phyloP scores from a whole-genome alignment of 2,329 filamentous ascomycete genomes.

The Scytalidium lignicola region DNA sequence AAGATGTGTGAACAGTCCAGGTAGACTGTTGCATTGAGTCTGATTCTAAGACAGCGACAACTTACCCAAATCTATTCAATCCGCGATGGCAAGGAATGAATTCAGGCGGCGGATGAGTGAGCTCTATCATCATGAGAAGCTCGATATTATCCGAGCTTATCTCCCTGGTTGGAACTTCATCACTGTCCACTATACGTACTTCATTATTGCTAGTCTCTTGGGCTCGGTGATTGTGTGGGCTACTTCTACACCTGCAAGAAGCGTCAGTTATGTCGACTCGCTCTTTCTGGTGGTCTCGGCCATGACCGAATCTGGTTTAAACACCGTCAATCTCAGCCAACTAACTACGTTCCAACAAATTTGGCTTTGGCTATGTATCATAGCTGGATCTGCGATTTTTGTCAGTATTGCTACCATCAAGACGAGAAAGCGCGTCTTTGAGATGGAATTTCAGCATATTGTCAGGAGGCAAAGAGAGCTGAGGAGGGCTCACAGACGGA shows the following conservation, averaged over 20 bases:
- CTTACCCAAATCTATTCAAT: not conserved
- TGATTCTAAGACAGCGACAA: not conserved
- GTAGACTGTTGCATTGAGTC: not conserved
- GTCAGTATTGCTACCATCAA: slow-evolving; percentile 60
- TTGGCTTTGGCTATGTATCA: slow-evolving; percentile 58
- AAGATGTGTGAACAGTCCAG: not conserved
- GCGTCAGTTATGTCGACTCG: slow-evolving; percentile 57
- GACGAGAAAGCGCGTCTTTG: slow-evolving; percentile 56
- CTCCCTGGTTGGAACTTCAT: slow-evolving; percentile 49
- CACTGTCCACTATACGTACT: slow-evolving; percentile 63
- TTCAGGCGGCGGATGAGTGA: not conserved
- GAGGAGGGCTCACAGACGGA: slow-evolving; percentile 6
- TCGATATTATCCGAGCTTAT: slow-evolving; percentile 2
- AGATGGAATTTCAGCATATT: slow-evolving; percentile 52
- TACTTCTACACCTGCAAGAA: slow-evolving; percentile 43
- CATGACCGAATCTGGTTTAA: slow-evolving; percentile 63
- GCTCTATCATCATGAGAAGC: not conserved
- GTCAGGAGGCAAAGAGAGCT: slow-evolving; percentile 35
- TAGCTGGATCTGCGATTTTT: slow-evolving; percentile 62
- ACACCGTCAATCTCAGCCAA: slow-evolving; percentile 58
- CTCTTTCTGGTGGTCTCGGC: slow-evolving; percentile 62
- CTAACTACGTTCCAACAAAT: slow-evolving; percentile 66
- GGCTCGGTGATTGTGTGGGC: slow-evolving; percentile 58
- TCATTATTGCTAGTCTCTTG: slow-evolving; percentile 50
- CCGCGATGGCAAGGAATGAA: not conserved